Evolutionary conservation across 148 eudicot species (phyloP).

Genomic region (Silene latifolia): DNA sequence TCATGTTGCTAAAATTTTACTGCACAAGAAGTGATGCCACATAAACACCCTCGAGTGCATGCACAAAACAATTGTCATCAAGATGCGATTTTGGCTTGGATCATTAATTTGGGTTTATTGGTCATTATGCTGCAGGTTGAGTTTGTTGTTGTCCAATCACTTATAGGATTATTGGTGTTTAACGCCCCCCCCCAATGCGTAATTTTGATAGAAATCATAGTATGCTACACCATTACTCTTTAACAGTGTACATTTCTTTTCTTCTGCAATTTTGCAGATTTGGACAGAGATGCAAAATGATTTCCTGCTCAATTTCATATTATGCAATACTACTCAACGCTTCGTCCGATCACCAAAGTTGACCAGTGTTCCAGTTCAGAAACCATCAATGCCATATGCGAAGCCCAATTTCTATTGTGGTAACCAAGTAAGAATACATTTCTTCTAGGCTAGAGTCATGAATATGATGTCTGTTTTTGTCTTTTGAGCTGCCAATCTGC

Average conservation of each 20-base stretch:
- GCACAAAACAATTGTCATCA: background rate
- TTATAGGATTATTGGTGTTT: background rate
- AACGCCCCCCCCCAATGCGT: background rate
- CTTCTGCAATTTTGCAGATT: conserved; percentile 40
- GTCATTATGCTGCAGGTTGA: background rate
- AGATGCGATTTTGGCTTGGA: background rate
- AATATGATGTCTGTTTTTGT: conserved; percentile 8
- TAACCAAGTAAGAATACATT: conserved; percentile 56
- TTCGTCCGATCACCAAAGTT: conserved; percentile 79
- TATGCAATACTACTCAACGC: conserved; percentile 95
- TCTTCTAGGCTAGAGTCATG: conserved; percentile 6
- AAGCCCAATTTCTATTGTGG: conserved; percentile 95
- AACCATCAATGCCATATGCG: conserved; percentile 87
- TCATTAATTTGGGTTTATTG: background rate
- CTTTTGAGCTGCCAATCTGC: background rate
- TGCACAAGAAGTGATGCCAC: background rate
- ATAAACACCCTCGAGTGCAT: background rate
- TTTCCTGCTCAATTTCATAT: conserved; percentile 87
- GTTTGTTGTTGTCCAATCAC: background rate
- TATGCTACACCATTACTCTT: background rate
- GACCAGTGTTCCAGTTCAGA: conserved; percentile 71
- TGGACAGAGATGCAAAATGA: conserved; percentile 99
- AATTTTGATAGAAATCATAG: background rate
- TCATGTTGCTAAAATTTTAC: background rate
- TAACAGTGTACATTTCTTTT: background rate